A percentile compares a stretch with the other conserved stretches of the same genome.
phyloP scores from a whole-genome alignment of 257 asterid genomes.

The Solanum chmielewskii region DNA sequence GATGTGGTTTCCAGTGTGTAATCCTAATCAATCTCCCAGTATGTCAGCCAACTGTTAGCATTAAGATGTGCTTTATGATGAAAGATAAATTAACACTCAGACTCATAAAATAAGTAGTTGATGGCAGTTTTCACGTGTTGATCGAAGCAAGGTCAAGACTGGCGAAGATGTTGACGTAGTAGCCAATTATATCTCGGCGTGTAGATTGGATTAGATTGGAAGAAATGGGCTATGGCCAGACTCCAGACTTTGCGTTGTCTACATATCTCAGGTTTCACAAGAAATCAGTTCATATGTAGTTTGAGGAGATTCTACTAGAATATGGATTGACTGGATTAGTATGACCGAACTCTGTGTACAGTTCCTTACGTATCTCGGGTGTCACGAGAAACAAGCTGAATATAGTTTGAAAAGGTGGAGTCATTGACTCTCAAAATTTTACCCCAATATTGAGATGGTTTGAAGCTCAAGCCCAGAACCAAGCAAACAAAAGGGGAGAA shows the following conservation, averaged over 20 bases:
- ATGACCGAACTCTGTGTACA: neutral
- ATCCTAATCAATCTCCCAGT: neutral
- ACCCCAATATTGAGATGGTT: neutral
- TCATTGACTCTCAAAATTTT: neutral
- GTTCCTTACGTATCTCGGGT: neutral
- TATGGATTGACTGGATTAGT: neutral
- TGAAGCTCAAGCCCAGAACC: neutral
- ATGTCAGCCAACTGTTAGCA: neutral
- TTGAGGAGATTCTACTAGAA: neutral
- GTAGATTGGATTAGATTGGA: neutral
- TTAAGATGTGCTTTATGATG: neutral
- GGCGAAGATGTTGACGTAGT: neutral
- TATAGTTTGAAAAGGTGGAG: neutral
- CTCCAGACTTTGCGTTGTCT: neutral
- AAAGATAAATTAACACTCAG: neutral
- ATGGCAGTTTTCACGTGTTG: neutral
- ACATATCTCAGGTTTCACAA: neutral
- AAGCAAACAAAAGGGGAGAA: neutral
- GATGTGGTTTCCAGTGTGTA: neutral
- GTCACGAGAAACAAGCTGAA: neutral
- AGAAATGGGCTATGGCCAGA: neutral
- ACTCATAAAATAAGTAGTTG: neutral
- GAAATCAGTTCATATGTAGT: neutral
- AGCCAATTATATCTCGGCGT: neutral
- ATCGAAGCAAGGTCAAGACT: neutral